These are phyloP conservation scores for Xerocomus spinulosus DNA, from an alignment of 768 basidiomycete species.

Conservation along the genomic window DNA sequence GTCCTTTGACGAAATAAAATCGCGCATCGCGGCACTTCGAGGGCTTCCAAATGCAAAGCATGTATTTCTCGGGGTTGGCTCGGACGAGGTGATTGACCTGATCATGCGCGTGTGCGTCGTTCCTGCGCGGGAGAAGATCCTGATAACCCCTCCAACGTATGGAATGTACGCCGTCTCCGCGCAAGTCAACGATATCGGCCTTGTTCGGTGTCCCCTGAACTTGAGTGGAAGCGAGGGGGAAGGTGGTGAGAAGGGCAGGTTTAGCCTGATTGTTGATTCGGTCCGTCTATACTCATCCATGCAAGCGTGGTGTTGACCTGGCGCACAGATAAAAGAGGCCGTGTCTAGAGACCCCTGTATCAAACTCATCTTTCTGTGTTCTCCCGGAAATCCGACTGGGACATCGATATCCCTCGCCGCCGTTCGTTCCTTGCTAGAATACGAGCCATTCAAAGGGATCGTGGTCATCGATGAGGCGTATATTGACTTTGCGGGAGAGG, in stretches of 20 bases:
- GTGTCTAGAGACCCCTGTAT: slow-evolving; percentile 69
- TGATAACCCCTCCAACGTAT: slow-evolving; percentile 93
- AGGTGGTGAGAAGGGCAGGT: slow-evolving; percentile 66
- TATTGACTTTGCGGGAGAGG: slow-evolving; percentile 79
- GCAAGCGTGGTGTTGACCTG: neutral
- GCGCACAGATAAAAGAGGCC: slow-evolving; percentile 61
- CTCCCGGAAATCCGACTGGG: slow-evolving; percentile 95
- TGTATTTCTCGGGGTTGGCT: slow-evolving; percentile 94
- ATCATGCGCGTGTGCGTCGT: slow-evolving; percentile 85
- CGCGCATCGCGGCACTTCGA: slow-evolving; percentile 68
- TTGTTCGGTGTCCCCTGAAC: slow-evolving; percentile 74
- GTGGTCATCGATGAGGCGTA: slow-evolving; percentile 97
- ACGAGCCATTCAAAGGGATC: slow-evolving; percentile 81
- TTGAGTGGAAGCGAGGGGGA: slow-evolving; percentile 57
- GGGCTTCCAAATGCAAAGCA: slow-evolving; percentile 57
- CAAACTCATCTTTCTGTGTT: slow-evolving; percentile 92
- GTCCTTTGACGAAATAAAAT: slow-evolving; percentile 74
- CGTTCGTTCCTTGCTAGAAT: slow-evolving; percentile 68
- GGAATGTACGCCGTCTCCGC: slow-evolving; percentile 97
- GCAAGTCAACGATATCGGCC: slow-evolving; percentile 86
- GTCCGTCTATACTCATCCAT: slow-evolving; percentile 39
- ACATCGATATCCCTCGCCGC: slow-evolving; percentile 73
- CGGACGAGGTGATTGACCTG: slow-evolving; percentile 94
- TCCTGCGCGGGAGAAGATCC: slow-evolving; percentile 75
- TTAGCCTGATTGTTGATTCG: slow-evolving; percentile 70